Conservation (phyloP, 2,329 filamentous ascomycete genomes). For the Pseudogymnoascus sp. region DNA sequence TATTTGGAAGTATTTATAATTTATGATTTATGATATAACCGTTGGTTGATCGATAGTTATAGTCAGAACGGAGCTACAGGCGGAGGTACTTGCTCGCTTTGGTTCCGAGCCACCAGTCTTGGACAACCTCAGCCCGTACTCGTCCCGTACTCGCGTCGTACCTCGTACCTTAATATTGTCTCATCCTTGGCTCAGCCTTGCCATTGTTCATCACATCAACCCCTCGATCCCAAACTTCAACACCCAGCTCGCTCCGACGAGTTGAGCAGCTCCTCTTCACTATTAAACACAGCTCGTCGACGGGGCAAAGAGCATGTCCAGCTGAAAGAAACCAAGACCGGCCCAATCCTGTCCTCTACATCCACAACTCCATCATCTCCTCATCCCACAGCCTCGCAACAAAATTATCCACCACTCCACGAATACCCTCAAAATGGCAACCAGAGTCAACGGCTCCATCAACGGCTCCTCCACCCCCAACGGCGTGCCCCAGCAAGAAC, state of each 20-base stretch:
- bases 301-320: neutral
- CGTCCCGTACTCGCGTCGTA: neutral
- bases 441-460: constrained; percentile 9
- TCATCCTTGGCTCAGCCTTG: constrained; percentile 3
- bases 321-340: neutral
- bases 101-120: neutral
- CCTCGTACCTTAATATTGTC: constrained; percentile 8
- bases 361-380: neutral
- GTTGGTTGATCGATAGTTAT: neutral
- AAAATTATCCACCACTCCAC: neutral
- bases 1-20: neutral
- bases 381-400: neutral
- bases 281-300: neutral
- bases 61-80: neutral
- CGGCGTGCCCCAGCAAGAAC: neutral
- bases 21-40: neutral
- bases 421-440: neutral
- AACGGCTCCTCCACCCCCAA: constrained; percentile 12
- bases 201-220: constrained; percentile 13
- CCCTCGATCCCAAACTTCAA: constrained; percentile 10
- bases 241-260: neutral
- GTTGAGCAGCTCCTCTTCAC: neutral
- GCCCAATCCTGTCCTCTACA: neutral
- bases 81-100: neutral
- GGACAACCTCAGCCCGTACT: neutral